Evolutionary conservation across 176 grass and related monocot genomes (phyloP), one percentile per base, ranked within the genome.

Genomic region (Metroxylon sagu): DNA sequence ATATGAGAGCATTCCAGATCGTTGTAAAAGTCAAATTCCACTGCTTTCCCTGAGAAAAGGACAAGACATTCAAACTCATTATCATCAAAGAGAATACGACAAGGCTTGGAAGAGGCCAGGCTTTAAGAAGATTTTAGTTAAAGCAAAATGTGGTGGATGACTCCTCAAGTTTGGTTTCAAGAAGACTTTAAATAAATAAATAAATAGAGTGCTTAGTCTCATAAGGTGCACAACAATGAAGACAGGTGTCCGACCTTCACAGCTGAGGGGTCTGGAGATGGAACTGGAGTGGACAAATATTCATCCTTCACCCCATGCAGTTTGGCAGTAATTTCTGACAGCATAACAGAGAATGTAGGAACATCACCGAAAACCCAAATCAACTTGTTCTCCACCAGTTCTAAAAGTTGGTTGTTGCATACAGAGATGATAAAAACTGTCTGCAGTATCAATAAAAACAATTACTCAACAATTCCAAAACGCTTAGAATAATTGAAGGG

Each of bases 321-420:
- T 82, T 91, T 97, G 19, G 83, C 74, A 60, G 82, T 85, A 76
- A 79, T 55, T 66, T 66, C 69, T 23, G 86, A 83, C 61, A 97
- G 73, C 28, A 65, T 60, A 26, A 64, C 74, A n/a, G 92, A 82
- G 68, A 91, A 82, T 18, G 75, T 71, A 74, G 92, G 87, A n/a
- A 59, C 50, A 62, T 66, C 60, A 61, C 87, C 71, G 67, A 97
- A 72, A 49, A 86, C 66, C 83, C 83, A 88, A 50, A 90, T 79
- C 67, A 96, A 61, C 69, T 75, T 87, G 54, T 87, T 79, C 80
- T 96, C 92, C 62, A 91, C 62, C 65, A 87, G 76, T 68, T 97
- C 87, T 52, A 97, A 72, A 58, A 91, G 86, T 85, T 97, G 87
- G 73, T 97, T 91, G 62, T 97, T 97, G 65, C 87, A 87, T 65